phyloP scores from a whole-genome alignment of 257 asterid species.

The Scutellaria baicalensis region DNA sequence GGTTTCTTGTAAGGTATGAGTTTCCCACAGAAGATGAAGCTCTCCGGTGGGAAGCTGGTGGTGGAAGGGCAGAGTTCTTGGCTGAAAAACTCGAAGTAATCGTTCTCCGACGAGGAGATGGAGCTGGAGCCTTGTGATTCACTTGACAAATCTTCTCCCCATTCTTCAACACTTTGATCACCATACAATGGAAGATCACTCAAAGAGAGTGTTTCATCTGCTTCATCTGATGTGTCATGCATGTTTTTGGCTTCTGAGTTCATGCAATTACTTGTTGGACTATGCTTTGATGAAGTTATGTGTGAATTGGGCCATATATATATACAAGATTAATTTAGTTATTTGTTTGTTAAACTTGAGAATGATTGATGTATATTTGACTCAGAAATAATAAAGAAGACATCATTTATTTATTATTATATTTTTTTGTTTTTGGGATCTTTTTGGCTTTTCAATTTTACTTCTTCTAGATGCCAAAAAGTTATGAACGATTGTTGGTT shows the following conservation, averaged over 20 bases:
- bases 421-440: background rate
- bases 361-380: slow-evolving; percentile 13
- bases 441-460: background rate
- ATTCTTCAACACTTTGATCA: slow-evolving; percentile 11
- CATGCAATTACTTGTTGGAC: background rate
- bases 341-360: slow-evolving; percentile 20
- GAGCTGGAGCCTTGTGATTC: slow-evolving; percentile 46
- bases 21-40: slow-evolving; percentile 63
- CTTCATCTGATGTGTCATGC: slow-evolving; percentile 25
- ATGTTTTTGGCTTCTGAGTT: slow-evolving; percentile 14
- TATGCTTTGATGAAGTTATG: slow-evolving; percentile 12
- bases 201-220: slow-evolving; percentile 63
- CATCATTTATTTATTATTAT: background rate
- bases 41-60: slow-evolving; percentile 26
- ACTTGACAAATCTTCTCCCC: slow-evolving; percentile 27
- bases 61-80: slow-evolving; percentile 21
- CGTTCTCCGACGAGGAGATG: slow-evolving; percentile 29
- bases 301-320: slow-evolving; percentile 18
- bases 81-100: slow-evolving; percentile 40
- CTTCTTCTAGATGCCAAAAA: slow-evolving; percentile 18
- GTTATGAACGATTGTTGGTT: background rate
- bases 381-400: background rate
- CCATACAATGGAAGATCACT: slow-evolving; percentile 51
- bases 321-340: background rate
- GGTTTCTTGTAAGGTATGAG: slow-evolving; percentile 34